Evolutionary conservation across 305 asterid species (phyloP), one percentile per base, ranked within the genome.

Genomic region (Fraxinus nigra): DNA sequence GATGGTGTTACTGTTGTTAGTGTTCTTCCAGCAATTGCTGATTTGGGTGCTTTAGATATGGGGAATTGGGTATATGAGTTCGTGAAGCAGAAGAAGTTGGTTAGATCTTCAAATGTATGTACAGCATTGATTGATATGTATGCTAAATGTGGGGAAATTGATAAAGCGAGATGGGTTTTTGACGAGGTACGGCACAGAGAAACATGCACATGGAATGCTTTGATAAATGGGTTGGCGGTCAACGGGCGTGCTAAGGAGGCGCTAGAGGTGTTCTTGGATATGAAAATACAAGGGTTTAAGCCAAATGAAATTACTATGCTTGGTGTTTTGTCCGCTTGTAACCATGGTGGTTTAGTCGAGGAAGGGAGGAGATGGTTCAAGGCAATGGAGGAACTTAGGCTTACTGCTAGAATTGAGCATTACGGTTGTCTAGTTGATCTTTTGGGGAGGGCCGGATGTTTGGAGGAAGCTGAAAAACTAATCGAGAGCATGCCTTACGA

Each of bases 51-150:
- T 59, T 87, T 93, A 40, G 94, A 93, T 85, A 76, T 96, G 90
- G 98, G 99, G 24, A 88, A 88, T 77, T 85, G 95, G 97, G 88
- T 94, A 10, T 86, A 87, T 72, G 87, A 87, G 75, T 86, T 80
- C 69, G 95, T 89, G 72, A 93, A 90, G 91, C 87, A 85, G 79
- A 94, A 87, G 81, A 90, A 90, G 75, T 83, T 96, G 77, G 94
- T 91, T 77, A 85, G 85, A 74, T 91, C 89, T 63, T 90, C 92
- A 24, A 92, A 92, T 65, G 97, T 94, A 33, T 92, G 94, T 20
- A 91, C 98, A 11, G 97, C 98, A 16, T 84, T 94, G 75, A 89
- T 96, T 56, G 98, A 96, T 82, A 90, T 94, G 99, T 96, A 92
- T 82, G 93, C 93, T 46, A 96, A 96, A 79, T 93, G 97, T 75